These are phyloP conservation scores for carrot (Daucus carota) DNA, from an alignment of 129 eudicot genomes.

Conservation along the genomic window DH1_v3.0 NC_030381.2:55691501-55692000, in stretches of 20 bases:
- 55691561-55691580: not conserved
- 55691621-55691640: slow-evolving; percentile 80
- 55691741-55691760: not conserved
- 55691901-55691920: not conserved
- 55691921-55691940: not conserved
- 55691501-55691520: slow-evolving; percentile 58
- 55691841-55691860: not conserved
- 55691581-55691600: slow-evolving; percentile 66
- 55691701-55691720: not conserved
- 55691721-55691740: not conserved
- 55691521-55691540: slow-evolving; percentile 9
- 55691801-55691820: not conserved
- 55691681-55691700: not conserved
- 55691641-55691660: slow-evolving; percentile 63
- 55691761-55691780: not conserved
- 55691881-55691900: not conserved
- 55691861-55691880: not conserved
- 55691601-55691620: slow-evolving; percentile 65
- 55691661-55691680: slow-evolving; percentile 81
- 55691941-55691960: not conserved
- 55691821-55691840: not conserved
- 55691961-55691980: not conserved
- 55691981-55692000: not conserved
- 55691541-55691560: not conserved
- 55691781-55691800: not conserved